phyloP scores from a whole-genome alignment of 495 filamentous ascomycete genomes.

The Barbatosphaeria neglecta region DNA sequence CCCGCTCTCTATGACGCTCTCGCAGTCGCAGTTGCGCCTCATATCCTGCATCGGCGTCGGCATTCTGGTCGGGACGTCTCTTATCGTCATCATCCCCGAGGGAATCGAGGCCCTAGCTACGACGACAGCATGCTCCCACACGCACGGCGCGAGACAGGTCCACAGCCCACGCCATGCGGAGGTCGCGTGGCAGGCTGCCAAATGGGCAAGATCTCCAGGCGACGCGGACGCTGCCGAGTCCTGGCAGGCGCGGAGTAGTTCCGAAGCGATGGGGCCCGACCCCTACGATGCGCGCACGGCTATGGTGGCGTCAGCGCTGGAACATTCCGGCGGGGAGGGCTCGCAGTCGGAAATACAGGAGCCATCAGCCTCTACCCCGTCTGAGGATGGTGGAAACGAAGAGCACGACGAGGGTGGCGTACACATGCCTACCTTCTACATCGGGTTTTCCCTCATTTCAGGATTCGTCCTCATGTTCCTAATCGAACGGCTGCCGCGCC shows the following conservation, averaged over 20 bases:
- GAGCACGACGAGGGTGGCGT: constrained; percentile 18
- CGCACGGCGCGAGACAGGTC: constrained; percentile 21
- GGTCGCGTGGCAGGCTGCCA: constrained; percentile 1
- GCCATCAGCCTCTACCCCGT: neutral
- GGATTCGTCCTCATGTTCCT: constrained; percentile 97
- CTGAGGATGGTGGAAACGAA: constrained; percentile 4
- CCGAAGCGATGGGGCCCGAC: neutral
- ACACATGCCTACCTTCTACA: constrained; percentile 43
- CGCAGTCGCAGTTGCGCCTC: constrained; percentile 76
- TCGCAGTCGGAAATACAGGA: neutral
- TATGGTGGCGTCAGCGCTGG: neutral
- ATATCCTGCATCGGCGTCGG: constrained; percentile 91
- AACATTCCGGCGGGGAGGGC: neutral
- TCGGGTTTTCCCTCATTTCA: constrained; percentile 74
- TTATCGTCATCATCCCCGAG: constrained; percentile 96
- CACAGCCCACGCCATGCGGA: constrained; percentile 6
- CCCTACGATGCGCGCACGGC: neutral
- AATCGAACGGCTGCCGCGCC: constrained; percentile 75
- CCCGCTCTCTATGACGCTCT: constrained; percentile 79
- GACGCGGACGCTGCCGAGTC: neutral
- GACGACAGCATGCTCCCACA: constrained; percentile 32
- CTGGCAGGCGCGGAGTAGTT: neutral
- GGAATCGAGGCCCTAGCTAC: constrained; percentile 85
- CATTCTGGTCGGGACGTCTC: constrained; percentile 82
- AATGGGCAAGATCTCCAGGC: constrained; percentile 9